Base-by-base conservation (phyloP, 2,329 filamentous ascomycete species). In the Verticillium albo-atrum region DNA sequence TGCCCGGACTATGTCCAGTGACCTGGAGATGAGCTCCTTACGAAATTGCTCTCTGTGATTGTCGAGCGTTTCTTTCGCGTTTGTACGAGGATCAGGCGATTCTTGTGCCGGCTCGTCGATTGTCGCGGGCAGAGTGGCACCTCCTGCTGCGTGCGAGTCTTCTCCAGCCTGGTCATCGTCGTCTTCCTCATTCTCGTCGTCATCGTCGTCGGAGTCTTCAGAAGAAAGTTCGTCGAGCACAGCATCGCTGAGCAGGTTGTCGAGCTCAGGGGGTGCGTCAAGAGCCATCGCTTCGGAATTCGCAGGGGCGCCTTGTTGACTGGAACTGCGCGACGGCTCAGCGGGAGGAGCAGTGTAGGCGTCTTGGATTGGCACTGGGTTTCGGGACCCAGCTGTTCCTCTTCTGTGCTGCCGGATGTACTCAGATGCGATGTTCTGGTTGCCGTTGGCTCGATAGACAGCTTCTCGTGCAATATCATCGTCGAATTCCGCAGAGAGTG, bases 1-100 rank as follows among this genome's bases (percentile, higher is more conserved):
- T 37, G 89, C 88, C 71, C 94, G 90, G 57, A 99, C 87, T 34
- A 98, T 87, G 68, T 97, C 93, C 25, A 99, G 79, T 64, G 91
- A 96, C 60, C 92, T 89, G 67, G 97, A 93, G 61, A 98, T 93
- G 58, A 98, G 76, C 59, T 91, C 88, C 23, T 85, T 81, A 42
- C 91, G 86, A 47, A 98, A 79, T n/a, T 81, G 82, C 4, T 83
- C 80, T 53, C 95, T 87, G 71, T 91, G 84, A 34, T 84, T 83
- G 63, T 97, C 91, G 6, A 99, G 79, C 64, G 92, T 89, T 60
- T 97, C 91, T 60, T 92, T 81, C 0, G 90, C 89, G 32, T 87
- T 61, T 53, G 52, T 59, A 15, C 52, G 58, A 34, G 17, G 47
- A 37, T 63, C 63, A 15, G 58, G 60, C 53, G 69, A 68, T n/a